Evolutionary conservation across 2,329 filamentous ascomycete genomes (phyloP), one percentile per base, ranked within the genome.

Genomic region (Scortechinia acanthostroma): DNA sequence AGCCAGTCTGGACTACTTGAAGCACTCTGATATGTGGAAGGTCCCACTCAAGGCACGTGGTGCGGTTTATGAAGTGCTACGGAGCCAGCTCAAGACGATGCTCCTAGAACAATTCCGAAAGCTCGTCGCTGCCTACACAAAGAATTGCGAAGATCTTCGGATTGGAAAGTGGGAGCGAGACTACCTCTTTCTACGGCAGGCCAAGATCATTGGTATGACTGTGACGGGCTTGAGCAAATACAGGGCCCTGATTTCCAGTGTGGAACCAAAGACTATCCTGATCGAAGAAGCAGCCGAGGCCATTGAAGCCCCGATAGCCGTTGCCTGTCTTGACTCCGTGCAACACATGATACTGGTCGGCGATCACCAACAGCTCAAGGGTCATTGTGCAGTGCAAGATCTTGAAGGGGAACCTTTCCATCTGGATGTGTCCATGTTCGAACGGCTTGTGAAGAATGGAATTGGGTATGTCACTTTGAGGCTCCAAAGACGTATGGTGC

Each of bases 171-270:
- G 35, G 35, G 35, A 40, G 20, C 6, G 10, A 6, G 35, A 40
- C 17, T 19, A 40, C 17, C 6, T 6, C 14, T 6, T 40, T 17
- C 35, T 40, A 6, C 10, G 17, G 20, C 14, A 40, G 10, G 35
- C 35, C 10, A 62, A 60, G 35, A 43, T 62, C 1, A 53, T 62
- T 25, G 60, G 58, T 3, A 62, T 59, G 22, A 88, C 83, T 0
- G 85, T 80, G 0, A 87, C 83, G 0, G 83, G 83, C 3, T 57
- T 88, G 14, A 81, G 77, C 57, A 88, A 87, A 52, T 86, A 87
- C 50, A 73, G 83, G 14, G 73, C 70, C 3, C 63, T 87, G 1
- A 61, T 88, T 13, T 68, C 79, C 3, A 72, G 74, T 19, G 53
- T 86, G 2, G 68, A 73, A n/a, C 80, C 83, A 1, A 75, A 69